phyloP scores from a whole-genome alignment of 768 basidiomycete species.

The Leucogyrophana mollusca region DNA sequence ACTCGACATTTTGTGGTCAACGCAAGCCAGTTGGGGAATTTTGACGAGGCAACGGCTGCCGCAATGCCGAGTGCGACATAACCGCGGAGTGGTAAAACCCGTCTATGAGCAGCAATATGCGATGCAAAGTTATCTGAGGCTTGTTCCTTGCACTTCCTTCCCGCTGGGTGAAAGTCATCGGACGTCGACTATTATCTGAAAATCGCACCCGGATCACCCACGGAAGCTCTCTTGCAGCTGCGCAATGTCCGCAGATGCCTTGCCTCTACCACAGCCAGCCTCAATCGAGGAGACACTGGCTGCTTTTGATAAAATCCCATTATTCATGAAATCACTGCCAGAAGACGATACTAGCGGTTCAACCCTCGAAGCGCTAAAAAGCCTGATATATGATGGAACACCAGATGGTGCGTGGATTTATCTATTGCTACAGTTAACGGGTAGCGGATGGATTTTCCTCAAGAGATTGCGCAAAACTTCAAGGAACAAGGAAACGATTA shows the following conservation, averaged over 20 bases:
- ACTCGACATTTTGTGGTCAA: conserved; percentile 28
- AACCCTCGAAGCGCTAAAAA: conserved; percentile 80
- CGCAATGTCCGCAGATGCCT: too few species aligned
- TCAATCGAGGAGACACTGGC: conserved; percentile 36
- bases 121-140: too few species aligned
- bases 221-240: too few species aligned
- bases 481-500: conserved; percentile 97
- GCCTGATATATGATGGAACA: conserved; percentile 84
- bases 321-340: conserved; percentile 93
- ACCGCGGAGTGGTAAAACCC: too few species aligned
- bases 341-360: conserved; percentile 59
- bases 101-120: too few species aligned
- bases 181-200: too few species aligned
- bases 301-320: conserved; percentile 65
- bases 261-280: conserved; percentile 21
- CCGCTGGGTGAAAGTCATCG: too few species aligned
- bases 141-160: too few species aligned
- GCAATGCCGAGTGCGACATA: too few species aligned
- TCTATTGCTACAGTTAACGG: neutral
- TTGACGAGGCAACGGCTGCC: too few species aligned
- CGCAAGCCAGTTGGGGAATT: too few species aligned
- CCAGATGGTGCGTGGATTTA: conserved; percentile 76
- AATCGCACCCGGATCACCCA: too few species aligned
- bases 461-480: conserved; percentile 90
- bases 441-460: neutral